Conservation (phyloP, 1,139 yeast species). For the Suhomyces choctaworum region DNA sequence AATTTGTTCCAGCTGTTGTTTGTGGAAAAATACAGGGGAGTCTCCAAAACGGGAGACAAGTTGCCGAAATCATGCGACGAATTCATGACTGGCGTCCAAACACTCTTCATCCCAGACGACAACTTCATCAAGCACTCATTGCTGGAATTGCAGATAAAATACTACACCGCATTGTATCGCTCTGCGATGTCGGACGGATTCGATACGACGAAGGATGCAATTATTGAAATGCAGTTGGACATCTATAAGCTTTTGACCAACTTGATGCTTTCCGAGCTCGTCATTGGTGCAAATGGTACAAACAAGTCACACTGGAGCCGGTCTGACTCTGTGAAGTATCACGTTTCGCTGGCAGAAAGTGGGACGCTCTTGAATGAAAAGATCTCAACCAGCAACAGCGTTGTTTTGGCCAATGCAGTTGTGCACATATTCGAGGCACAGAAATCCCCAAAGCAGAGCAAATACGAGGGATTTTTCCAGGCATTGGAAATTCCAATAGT, state of each 20-base stretch:
- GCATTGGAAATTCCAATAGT: conserved; percentile 29
- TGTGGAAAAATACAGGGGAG: conserved; percentile 4
- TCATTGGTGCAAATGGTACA: conserved; percentile 39
- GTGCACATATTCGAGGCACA: conserved; percentile 52
- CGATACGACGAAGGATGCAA: conserved; percentile 34
- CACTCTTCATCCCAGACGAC: conserved; percentile 41
- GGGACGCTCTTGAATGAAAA: conserved; percentile 17
- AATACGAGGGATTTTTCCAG: conserved; percentile 30
- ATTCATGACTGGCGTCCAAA: conserved; percentile 28
- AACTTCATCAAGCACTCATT: conserved; percentile 27
- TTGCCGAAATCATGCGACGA: conserved; percentile 31
- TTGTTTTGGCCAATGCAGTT: conserved; percentile 58
- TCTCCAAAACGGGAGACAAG: conserved; percentile 13
- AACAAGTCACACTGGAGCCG: conserved; percentile 5
- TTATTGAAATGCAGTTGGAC: conserved; percentile 33
- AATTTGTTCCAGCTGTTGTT: conserved; percentile 37
- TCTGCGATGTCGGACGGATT: conserved; percentile 21
- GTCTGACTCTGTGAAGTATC: conserved; percentile 10
- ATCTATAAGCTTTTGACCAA: conserved; percentile 27
- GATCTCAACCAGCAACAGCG: conserved; percentile 35
- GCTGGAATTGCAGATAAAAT: conserved; percentile 27
- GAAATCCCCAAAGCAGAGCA: conserved; percentile 4
- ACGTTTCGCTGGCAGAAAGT: conserved; percentile 9
- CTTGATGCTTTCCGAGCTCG: conserved; percentile 28
- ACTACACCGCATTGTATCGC: conserved; percentile 34